These are phyloP conservation scores for Umbelopsis ramanniana DNA, from an alignment of 192 early-diverging fungal species.

Conservation along the genomic window DNA sequence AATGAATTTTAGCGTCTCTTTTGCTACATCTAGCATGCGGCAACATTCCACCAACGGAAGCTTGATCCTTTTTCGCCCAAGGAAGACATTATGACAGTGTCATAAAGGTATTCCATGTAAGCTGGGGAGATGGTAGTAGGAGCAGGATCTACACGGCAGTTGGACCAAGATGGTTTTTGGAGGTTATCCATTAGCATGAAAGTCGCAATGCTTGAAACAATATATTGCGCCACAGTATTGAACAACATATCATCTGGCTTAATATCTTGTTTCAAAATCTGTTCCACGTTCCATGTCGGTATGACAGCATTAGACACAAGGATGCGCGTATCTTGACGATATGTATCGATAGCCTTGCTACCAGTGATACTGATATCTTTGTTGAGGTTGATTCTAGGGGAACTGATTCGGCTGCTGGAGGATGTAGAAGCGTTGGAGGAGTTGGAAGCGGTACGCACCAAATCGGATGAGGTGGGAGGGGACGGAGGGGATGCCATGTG, in stretches of 20 bases:
- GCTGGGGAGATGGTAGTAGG: conserved; percentile 1
- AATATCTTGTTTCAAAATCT: conserved; percentile 18
- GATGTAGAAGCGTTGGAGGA: conserved; percentile 19
- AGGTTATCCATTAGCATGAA: neutral
- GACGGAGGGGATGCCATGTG: conserved; percentile 21
- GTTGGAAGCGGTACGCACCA: neutral
- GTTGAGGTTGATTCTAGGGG: conserved; percentile 33
- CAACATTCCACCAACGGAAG: conserved; percentile 16
- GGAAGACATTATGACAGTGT: conserved; percentile 31
- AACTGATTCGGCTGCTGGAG: conserved; percentile 13
- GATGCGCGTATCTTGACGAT: conserved; percentile 21
- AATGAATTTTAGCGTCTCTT: neutral
- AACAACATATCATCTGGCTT: conserved; percentile 8
- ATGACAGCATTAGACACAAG: conserved; percentile 36
- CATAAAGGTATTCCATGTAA: conserved; percentile 36
- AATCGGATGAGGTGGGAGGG: conserved; percentile 15
- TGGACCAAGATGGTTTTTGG: neutral
- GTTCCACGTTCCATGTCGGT: conserved; percentile 30
- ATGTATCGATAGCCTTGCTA: conserved; percentile 32
- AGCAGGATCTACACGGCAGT: neutral
- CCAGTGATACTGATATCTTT: conserved; percentile 40
- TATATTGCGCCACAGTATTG: conserved; percentile 7
- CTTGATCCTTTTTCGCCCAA: conserved; percentile 11
- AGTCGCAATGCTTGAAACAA: conserved; percentile 10
- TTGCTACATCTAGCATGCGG: conserved; percentile 13